Conservation (phyloP, 345 rosid genomes). For the Excoecaria cochinchinensis region DNA sequence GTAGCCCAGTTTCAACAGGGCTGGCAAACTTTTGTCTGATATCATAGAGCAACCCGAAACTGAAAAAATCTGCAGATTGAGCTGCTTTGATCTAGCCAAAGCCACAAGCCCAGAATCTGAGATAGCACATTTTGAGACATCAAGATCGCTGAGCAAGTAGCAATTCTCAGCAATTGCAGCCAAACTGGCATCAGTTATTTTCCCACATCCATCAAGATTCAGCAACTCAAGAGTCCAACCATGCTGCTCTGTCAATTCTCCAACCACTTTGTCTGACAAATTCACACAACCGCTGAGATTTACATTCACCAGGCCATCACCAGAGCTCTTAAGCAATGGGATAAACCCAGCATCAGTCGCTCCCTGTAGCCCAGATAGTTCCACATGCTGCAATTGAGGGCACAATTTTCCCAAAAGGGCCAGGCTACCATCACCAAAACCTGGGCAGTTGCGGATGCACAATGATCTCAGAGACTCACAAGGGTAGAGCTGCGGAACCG, state of each 20-base stretch:
- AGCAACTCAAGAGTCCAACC: slow-evolving; percentile 61
- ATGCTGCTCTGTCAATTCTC: slow-evolving; percentile 43
- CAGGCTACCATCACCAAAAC: slow-evolving; percentile 72
- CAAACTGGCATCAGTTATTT: slow-evolving; percentile 65
- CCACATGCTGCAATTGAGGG: slow-evolving; percentile 64
- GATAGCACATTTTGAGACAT: slow-evolving; percentile 52
- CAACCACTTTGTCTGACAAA: slow-evolving; percentile 51
- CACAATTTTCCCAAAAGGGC: slow-evolving; percentile 70
- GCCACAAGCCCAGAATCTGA: slow-evolving; percentile 53
- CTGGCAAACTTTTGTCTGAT: slow-evolving; percentile 48
- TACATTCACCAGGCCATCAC: slow-evolving; percentile 62
- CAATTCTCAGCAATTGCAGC: slow-evolving; percentile 52
- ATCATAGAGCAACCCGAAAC: slow-evolving; percentile 54
- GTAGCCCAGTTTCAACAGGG: slow-evolving; percentile 44
- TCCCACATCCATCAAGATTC: slow-evolving; percentile 66
- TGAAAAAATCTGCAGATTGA: slow-evolving; percentile 57
- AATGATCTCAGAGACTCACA: slow-evolving; percentile 59
- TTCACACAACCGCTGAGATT: slow-evolving; percentile 59
- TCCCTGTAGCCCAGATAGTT: slow-evolving; percentile 61
- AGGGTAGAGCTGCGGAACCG: slow-evolving; percentile 35
- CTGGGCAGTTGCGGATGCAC: slow-evolving; percentile 74
- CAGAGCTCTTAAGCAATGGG: slow-evolving; percentile 45
- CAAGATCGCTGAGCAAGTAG: slow-evolving; percentile 54
- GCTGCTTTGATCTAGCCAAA: slow-evolving; percentile 46
- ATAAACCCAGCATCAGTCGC: slow-evolving; percentile 72